These are phyloP conservation scores for Beauveria asiatica DNA, from an alignment of 2,329 filamentous ascomycete genomes.

Conservation along the genomic window DNA sequence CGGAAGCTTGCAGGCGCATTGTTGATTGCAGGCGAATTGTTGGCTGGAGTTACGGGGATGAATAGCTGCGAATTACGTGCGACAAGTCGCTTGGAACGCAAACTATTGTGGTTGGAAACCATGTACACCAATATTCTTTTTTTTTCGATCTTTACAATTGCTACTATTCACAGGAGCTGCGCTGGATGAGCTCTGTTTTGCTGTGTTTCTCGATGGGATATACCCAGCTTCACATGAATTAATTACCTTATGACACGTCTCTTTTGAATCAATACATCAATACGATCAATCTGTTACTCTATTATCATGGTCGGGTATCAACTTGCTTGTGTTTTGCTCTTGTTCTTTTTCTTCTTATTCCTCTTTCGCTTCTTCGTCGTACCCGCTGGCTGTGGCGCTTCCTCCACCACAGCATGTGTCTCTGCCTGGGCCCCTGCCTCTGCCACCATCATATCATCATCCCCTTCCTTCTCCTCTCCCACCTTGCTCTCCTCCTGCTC, in stretches of 20 bases:
- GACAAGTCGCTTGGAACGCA: neutral
- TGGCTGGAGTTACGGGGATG: neutral
- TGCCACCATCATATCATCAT: neutral
- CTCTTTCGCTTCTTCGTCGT: conserved; percentile 14
- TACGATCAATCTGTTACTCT: no score
- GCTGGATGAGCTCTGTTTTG: neutral
- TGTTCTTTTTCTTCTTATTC: conserved; percentile 15
- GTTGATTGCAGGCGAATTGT: no score
- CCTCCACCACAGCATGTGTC: neutral
- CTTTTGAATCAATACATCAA: neutral
- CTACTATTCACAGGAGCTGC: neutral
- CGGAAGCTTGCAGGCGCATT: no score
- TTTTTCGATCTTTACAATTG: neutral
- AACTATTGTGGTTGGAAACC: neutral
- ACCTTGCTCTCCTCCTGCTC: neutral
- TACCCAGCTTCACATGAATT: neutral
- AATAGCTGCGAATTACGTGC: no score
- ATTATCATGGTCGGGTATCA: no score
- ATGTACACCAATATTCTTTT: neutral
- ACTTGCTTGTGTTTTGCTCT: neutral
- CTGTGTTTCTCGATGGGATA: neutral
- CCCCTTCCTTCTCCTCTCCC: neutral
- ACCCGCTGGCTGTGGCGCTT: neutral
- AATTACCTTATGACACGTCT: neutral
- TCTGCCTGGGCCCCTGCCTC: neutral